phyloP scores from a whole-genome alignment of 2,329 filamentous ascomycete genomes.

The Parastagonospora avenae region DNA sequence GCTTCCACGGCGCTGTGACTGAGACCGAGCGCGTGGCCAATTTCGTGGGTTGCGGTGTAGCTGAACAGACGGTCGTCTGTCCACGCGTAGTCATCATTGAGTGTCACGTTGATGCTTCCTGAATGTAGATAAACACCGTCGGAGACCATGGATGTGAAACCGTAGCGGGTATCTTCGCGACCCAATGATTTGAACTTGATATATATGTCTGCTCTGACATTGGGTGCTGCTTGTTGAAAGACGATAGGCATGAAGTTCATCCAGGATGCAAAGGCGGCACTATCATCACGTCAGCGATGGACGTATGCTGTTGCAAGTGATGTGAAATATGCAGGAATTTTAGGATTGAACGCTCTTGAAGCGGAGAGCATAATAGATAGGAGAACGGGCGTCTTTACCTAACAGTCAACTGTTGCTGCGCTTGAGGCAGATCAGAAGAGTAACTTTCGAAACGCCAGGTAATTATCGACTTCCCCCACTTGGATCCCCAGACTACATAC shows the following conservation, averaged over 20 bases:
- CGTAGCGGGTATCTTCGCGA: conserved; percentile 25
- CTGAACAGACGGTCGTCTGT: conserved; percentile 33
- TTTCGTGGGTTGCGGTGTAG: conserved; percentile 35
- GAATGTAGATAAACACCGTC: conserved; percentile 25
- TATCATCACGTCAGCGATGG: conserved; percentile 6
- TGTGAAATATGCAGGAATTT: no score
- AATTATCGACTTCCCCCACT: conserved; percentile 31
- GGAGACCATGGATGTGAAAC: conserved; percentile 31
- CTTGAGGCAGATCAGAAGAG: conserved; percentile 24
- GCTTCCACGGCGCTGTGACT: conserved; percentile 35
- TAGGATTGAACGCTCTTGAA: no score
- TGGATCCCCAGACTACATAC: conserved; percentile 36
- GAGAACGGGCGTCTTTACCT: conserved; percentile 10
- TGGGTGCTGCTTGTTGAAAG: conserved; percentile 19
- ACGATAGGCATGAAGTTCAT: conserved; percentile 24
- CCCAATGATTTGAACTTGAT: conserved; percentile 29
- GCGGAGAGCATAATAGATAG: no score
- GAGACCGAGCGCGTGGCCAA: conserved; percentile 35
- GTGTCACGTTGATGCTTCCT: conserved; percentile 35
- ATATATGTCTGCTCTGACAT: conserved; percentile 29
- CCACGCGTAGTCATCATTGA: conserved; percentile 38
- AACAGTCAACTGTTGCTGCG: conserved; percentile 24
- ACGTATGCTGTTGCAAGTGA: background rate
- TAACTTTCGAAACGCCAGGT: conserved; percentile 36
- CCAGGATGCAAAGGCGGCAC: conserved; percentile 35